Percentiles rank a stretch among this genome's conserved stretches.
phyloP scores from a whole-genome alignment of 805 yeast species.

The Zygosaccharomyces gambellarensis region DNA sequence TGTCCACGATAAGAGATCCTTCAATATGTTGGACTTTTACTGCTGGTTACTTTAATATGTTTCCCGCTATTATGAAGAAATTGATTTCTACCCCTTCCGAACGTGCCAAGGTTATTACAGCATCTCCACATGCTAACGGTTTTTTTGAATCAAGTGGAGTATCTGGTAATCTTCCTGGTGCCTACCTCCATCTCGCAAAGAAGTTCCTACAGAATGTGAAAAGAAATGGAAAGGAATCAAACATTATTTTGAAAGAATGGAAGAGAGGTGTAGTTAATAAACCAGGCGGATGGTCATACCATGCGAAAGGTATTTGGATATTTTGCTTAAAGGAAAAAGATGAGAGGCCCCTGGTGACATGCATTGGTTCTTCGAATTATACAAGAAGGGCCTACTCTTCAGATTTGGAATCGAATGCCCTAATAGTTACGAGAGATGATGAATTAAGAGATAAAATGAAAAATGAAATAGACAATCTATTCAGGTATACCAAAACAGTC shows the following conservation, averaged over 20 bases:
- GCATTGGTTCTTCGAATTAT: constrained; percentile 90
- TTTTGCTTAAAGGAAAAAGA: constrained; percentile 39
- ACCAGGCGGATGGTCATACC: constrained; percentile 91
- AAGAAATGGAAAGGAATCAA: constrained; percentile 37
- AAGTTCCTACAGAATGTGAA: constrained; percentile 55
- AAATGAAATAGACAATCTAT: constrained; percentile 58
- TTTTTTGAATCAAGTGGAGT: constrained; percentile 82
- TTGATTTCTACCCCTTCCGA: constrained; percentile 53
- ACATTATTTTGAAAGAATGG: constrained; percentile 76
- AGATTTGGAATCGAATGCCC: constrained; percentile 85
- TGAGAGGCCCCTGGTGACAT: constrained; percentile 61
- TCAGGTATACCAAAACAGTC: constrained; percentile 48
- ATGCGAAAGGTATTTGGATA: constrained; percentile 94
- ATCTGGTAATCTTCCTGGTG: constrained; percentile 77
- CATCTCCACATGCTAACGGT: constrained; percentile 91
- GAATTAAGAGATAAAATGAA: constrained; percentile 53
- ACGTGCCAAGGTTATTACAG: constrained; percentile 61
- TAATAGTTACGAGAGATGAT: constrained; percentile 66
- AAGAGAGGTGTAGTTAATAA: constrained; percentile 76
- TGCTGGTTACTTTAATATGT: constrained; percentile 94
- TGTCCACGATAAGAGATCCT: constrained; percentile 51
- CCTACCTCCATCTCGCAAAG: constrained; percentile 73
- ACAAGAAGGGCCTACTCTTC: constrained; percentile 83
- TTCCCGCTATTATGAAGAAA: constrained; percentile 59
- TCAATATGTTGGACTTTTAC: constrained; percentile 76